Evolutionary conservation across 495 filamentous ascomycete species (phyloP), one percentile per base, ranked within the genome.

Genomic region (Parathielavia appendiculata): DNA sequence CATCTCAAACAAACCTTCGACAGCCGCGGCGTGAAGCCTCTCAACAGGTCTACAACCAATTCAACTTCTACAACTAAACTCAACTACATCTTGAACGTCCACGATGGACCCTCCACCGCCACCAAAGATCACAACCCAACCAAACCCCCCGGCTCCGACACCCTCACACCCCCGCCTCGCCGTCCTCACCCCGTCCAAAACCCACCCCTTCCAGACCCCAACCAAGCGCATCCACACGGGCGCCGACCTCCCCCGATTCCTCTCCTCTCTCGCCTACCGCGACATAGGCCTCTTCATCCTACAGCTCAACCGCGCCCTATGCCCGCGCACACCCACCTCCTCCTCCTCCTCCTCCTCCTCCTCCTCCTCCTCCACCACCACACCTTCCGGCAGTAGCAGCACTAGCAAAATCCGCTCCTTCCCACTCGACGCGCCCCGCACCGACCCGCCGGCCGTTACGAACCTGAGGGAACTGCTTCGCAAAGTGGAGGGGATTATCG

Each of bases 271-370:
- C 68, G 93, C 89, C 16, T 96, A 97, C 73, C 76, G 78, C 45
- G 88, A 96, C 69, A 89, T 97, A 36, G 85, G 88, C 74, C 79
- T 81, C 46, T 99, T 96, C 67, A 70, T 97, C 8, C 71, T 95
- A 46, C 93, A 97, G 71, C 81, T 99, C 30, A 97, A 96, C 69
- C 82, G 85, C 41, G 82, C 90, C 17, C 85, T 97, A 77, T 90
- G 92, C 66, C 91, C 93, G 4, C 75, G 82, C 32, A 76, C 77
- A 22, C 40, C 47, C 17, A 20, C 30, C 4, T 2, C 40, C 47
- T 1, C 48, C 14, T 44, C 35, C 45, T 5, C 39, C 30, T 0
- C 46, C 5, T 1, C 43, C 14, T 3, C 26, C 3, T n/a, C 35
- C 45, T 5, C 39, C 30, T 0, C 46, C 5, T 1, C 43, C 14